Conservation (phyloP, 495 filamentous ascomycete genomes). For the Talaromyces stipitatus region DNA sequence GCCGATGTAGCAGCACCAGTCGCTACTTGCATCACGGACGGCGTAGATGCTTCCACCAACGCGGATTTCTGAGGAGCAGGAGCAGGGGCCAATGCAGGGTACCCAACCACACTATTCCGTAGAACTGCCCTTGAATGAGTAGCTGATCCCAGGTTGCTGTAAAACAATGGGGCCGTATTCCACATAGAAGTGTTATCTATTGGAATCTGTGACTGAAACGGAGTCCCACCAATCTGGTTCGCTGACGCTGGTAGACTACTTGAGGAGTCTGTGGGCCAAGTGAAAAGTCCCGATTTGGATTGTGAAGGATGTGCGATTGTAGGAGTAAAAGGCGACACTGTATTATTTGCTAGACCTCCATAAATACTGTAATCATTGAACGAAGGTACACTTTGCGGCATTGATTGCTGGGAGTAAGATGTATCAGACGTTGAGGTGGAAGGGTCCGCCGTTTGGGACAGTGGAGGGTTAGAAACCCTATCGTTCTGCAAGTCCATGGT, state of each 20-base stretch:
- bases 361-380: not conserved
- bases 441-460: constrained; percentile 19
- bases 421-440: constrained; percentile 5
- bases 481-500: constrained; percentile 20
- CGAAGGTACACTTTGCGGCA: not conserved
- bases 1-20: not conserved
- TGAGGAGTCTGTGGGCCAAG: not conserved
- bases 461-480: constrained; percentile 16
- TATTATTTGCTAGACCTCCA: not conserved
- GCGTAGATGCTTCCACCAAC: not conserved
- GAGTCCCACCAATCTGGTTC: not conserved
- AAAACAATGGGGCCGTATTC: not conserved
- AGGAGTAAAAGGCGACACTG: not conserved
- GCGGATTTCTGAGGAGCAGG: not conserved
- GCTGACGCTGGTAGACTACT: not conserved
- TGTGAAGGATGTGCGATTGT: not conserved
- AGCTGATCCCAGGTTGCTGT: not conserved
- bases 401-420: not conserved
- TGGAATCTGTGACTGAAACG: not conserved
- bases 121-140: not conserved
- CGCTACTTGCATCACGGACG: not conserved
- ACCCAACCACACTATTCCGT: not conserved
- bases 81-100: not conserved
- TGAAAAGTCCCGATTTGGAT: not conserved
- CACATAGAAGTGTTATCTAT: not conserved